Conservation (phyloP, 1,284 basidiomycete genomes). For the Ganoderma lucidum region DNA sequence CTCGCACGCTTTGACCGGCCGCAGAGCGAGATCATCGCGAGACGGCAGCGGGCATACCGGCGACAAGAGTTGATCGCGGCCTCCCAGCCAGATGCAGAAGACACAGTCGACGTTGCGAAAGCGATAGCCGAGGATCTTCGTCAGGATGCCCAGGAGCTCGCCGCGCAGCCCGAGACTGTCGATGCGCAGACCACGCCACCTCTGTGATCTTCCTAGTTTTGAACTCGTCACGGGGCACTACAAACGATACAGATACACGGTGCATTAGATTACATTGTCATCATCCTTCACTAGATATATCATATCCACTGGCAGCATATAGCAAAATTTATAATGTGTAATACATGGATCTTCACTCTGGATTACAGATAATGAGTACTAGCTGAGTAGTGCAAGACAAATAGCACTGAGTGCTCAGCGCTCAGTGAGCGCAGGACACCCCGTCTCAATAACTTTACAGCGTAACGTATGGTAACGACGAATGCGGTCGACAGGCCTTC, state of each 20-base stretch:
- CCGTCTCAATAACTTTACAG: slow-evolving; percentile 2
- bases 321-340: slow-evolving; percentile 13
- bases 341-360: slow-evolving; percentile 3
- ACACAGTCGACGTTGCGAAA: not conserved
- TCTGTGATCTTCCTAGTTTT: not conserved
- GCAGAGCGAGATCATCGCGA: slow-evolving; percentile 43
- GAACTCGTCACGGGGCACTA: not conserved
- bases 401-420: not conserved
- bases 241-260: not conserved
- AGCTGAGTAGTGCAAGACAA: not conserved
- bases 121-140: not conserved
- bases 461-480: slow-evolving; percentile 7
- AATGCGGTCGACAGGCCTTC: not conserved
- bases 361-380: slow-evolving; percentile 8
- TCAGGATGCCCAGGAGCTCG: not conserved
- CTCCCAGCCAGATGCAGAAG: not conserved
- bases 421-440: not conserved
- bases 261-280: not conserved
- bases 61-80: slow-evolving; percentile 47
- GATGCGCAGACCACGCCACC: not conserved
- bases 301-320: not conserved
- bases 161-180: not conserved
- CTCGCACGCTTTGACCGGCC: slow-evolving; percentile 48
- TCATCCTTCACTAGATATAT: not conserved
- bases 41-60: slow-evolving; percentile 38